A percentile compares a stretch with the other conserved stretches of the same genome.
Evolutionary conservation across 257 asterid species (phyloP).

Genomic region (Nemophila menziesii): DNA sequence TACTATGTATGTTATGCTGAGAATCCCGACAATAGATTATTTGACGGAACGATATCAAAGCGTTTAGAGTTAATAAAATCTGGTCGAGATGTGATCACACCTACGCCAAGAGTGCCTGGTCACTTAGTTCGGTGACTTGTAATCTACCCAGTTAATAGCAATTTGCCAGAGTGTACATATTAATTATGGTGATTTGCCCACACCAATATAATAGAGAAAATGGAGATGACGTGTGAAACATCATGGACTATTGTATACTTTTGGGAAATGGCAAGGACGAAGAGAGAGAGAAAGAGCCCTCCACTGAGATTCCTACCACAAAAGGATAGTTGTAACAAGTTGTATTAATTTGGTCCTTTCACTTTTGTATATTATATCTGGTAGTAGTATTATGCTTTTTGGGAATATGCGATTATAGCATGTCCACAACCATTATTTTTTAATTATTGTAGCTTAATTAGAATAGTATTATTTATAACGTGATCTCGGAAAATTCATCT

Average conservation of each 20-base stretch:
- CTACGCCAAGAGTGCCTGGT: constrained; percentile 73
- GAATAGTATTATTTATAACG: neutral
- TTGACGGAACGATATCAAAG: constrained; percentile 50
- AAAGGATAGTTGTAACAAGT: neutral
- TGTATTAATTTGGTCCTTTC: neutral
- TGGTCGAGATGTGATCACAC: constrained; percentile 41
- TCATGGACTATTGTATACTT: neutral
- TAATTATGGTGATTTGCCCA: too few relatives aligned
- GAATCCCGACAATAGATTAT: constrained; percentile 62
- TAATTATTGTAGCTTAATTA: constrained; percentile 1
- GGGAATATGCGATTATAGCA: constrained; percentile 13
- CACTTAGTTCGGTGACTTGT: constrained; percentile 40
- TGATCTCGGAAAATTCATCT: constrained; percentile 4
- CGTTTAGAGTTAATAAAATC: constrained; percentile 42
- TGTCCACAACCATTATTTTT: constrained; percentile 15
- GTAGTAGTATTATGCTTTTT: too few relatives aligned
- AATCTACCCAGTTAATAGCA: too few relatives aligned
- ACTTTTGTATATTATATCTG: neutral
- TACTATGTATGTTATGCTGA: constrained; percentile 95
- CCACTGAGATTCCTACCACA: neutral
- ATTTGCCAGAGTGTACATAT: neutral
- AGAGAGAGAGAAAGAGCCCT: neutral
- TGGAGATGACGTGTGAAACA: neutral
- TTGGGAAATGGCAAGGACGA: neutral
- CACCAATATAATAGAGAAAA: too few relatives aligned